These are phyloP conservation scores for Naegleria lovaniensis DNA, from an alignment of 208 protist genomes.

Conservation along the genomic window DNA sequence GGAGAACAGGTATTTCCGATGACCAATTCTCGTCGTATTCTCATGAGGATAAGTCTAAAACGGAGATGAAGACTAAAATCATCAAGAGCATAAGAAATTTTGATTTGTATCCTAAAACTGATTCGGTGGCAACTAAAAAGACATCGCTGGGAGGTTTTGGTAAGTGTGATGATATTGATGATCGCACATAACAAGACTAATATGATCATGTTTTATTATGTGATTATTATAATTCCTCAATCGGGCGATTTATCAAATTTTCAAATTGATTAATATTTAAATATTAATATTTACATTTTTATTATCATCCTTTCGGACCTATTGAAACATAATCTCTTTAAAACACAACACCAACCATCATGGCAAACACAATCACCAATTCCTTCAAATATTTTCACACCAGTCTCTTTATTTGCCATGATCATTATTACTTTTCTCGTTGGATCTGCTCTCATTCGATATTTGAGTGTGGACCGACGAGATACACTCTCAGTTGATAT, in stretches of 20 bases:
- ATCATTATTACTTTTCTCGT: slow-evolving; percentile 56
- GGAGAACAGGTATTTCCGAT: not conserved
- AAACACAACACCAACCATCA: too few relatives aligned
- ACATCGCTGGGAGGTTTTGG: not conserved
- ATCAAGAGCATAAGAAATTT: not conserved
- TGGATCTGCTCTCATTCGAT: slow-evolving; percentile 60
- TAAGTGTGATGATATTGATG: not conserved
- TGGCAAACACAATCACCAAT: not conserved
- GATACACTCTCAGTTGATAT: slow-evolving; percentile 66
- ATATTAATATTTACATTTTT: too few relatives aligned
- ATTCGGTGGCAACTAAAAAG: not conserved
- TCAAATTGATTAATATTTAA: too few relatives aligned
- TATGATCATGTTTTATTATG: too few relatives aligned
- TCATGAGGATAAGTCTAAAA: not conserved
- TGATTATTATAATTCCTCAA: too few relatives aligned
- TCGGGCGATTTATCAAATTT: too few relatives aligned
- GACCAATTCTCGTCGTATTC: not conserved
- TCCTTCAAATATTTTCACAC: slow-evolving; percentile 39
- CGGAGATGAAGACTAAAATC: not conserved
- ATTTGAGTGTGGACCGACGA: slow-evolving; percentile 50
- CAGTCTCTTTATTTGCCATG: slow-evolving; percentile 52
- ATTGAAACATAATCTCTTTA: too few relatives aligned
- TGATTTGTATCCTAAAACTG: slow-evolving; percentile 5
- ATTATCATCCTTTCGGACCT: too few relatives aligned
- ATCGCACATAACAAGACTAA: not conserved